Evolutionary conservation across 768 basidiomycete genomes (phyloP).

Genomic region (Hydnomerulius pinastri): DNA sequence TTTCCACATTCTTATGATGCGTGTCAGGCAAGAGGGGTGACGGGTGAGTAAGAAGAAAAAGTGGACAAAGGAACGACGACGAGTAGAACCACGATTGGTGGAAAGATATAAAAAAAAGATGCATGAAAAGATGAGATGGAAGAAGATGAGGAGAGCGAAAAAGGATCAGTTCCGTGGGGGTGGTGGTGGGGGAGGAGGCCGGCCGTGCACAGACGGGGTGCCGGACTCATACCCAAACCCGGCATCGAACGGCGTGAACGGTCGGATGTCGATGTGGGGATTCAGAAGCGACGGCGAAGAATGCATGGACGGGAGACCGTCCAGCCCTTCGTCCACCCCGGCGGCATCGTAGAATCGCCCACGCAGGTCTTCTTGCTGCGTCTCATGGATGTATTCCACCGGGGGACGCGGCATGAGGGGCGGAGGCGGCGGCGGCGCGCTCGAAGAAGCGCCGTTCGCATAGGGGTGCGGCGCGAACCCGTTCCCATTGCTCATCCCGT

Average conservation of each 20-base stretch:
- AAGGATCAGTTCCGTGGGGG: constrained; percentile 3
- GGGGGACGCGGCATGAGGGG: constrained; percentile 79
- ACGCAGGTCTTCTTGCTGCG: constrained; percentile 70
- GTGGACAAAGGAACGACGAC: no score
- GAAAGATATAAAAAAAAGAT: background rate
- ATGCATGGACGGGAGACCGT: constrained; percentile 28
- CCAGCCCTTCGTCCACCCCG: constrained; percentile 32
- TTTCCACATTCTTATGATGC: background rate
- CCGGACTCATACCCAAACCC: constrained; percentile 23
- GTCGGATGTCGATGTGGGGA: constrained; percentile 37
- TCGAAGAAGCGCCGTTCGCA: constrained; percentile 12
- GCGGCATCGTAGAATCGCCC: constrained; percentile 39
- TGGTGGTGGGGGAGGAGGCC: constrained; percentile 11
- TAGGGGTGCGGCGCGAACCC: constrained; percentile 19
- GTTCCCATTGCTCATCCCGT: constrained; percentile 26
- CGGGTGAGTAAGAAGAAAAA: background rate
- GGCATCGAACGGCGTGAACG: constrained; percentile 50
- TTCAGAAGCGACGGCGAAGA: constrained; percentile 11
- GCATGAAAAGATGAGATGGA: background rate
- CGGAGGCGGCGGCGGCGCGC: constrained; percentile 50
- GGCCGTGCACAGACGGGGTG: constrained; percentile 2
- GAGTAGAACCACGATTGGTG: no score
- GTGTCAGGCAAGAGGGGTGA: background rate
- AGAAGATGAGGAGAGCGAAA: background rate
- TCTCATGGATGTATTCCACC: constrained; percentile 78